Evolutionary conservation across 108 stramenopile species (phyloP), one percentile per base, ranked within the genome.

Genomic region (Aurantiochytrium sp.): DNA sequence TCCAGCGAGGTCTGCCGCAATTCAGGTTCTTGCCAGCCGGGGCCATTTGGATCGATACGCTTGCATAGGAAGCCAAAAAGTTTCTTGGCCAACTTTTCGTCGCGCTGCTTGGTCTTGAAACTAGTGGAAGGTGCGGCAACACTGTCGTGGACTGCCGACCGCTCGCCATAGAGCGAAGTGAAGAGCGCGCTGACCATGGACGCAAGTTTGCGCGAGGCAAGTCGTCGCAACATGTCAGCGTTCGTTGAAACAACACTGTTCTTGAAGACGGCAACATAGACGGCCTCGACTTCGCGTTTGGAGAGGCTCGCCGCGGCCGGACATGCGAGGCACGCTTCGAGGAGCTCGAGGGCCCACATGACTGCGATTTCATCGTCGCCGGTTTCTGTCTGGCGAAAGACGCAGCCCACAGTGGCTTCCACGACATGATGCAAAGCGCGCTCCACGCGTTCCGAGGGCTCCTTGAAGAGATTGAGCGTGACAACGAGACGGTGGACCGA

Each of bases 341-440:
- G 51, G 12, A 83, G 49, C 76, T 83, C 76, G 23, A 83, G 76
- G 0, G 76, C 76, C 76, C 76, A 83, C 76, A 83, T 83, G 5
- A 83, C 51, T 1, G 76, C 76, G 51, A 83, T 83, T 53, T 83
- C 76, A 45, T 83, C 76, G 51, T 83, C 76, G n/a, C 76, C 76
- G 51, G 19, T 83, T 35, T 83, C 76, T 6, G 76, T 83, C 51
- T 83, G 76, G 49, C 76, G 45, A 4, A 83, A 83, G n/a, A 83
- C 76, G 4, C 76, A 83, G 25, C 28, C 76, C 3, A 83, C 76
- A 0, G 51, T 53, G 49, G 76, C 76, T 28, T 83, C 76, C 49
- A 83, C 51, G 28, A 83, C 51, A 18, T 69, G 64, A 3, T 69
- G 64, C 6, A 69, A 18, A 3, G 64, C 64, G n/a, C 49, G 45